Evolutionary conservation across 23 red algal genomes (phyloP).

Genomic region (Cyanidioschyzon merolae): DNA sequence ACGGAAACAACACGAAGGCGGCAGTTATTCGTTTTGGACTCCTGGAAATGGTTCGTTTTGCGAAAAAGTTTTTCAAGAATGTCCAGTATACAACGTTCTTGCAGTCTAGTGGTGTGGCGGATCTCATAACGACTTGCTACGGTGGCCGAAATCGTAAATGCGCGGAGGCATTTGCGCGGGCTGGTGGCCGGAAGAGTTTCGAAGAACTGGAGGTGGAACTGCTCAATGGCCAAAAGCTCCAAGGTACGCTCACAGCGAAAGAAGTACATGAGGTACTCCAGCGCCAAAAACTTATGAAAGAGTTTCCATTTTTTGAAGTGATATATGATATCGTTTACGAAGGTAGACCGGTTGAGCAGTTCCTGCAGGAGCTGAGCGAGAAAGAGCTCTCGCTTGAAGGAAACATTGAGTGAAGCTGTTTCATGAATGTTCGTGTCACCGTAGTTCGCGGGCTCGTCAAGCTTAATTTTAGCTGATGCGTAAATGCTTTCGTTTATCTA

Average conservation of each 20-base stretch:
- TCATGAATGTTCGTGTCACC: too few relatives aligned
- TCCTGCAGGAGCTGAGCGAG: conserved; percentile 16
- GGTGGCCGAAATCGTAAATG: conserved; percentile 70
- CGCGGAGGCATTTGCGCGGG: conserved; percentile 51
- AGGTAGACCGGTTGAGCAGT: conserved; percentile 10
- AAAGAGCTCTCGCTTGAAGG: background rate
- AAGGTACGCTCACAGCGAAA: conserved; percentile 67
- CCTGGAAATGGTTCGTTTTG: conserved; percentile 77
- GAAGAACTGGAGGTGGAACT: conserved; percentile 69
- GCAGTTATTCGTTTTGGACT: conserved; percentile 73
- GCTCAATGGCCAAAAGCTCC: conserved; percentile 84
- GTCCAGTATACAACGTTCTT: conserved; percentile 52
- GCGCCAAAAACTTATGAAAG: conserved; percentile 34
- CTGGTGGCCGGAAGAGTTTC: conserved; percentile 35
- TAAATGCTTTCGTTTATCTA: too few relatives aligned
- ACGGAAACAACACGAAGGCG: conserved; percentile 79
- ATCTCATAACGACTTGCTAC: conserved; percentile 85
- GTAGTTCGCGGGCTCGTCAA: too few relatives aligned
- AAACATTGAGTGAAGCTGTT: background rate
- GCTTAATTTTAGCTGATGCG: too few relatives aligned
- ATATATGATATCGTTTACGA: conserved; percentile 45
- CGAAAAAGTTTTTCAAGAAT: conserved; percentile 44
- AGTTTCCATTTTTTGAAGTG: conserved; percentile 59
- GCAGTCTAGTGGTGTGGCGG: conserved; percentile 72
- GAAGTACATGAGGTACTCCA: conserved; percentile 66